Conservation (phyloP, 176 grass and related monocot species). For the Secale cereale region DNA sequence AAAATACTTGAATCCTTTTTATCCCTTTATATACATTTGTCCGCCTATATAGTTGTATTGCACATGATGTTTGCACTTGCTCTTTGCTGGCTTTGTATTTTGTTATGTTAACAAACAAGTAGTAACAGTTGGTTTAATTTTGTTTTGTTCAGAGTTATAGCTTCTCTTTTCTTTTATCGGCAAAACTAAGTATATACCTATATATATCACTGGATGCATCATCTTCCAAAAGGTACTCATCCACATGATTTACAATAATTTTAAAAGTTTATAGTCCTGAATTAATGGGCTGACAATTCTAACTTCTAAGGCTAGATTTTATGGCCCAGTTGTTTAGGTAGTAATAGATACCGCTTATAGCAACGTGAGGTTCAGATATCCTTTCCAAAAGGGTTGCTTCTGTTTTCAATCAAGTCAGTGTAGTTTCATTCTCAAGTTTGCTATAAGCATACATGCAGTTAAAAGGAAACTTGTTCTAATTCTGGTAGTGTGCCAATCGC, state of each 20-base stretch:
- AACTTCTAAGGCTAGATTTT: conserved; percentile 1
- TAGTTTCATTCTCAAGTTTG: not conserved
- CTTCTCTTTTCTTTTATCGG: not conserved
- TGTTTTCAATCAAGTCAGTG: not conserved
- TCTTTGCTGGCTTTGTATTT: not conserved
- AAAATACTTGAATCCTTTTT: not conserved
- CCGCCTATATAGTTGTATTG: not conserved
- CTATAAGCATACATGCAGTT: conserved; percentile 16
- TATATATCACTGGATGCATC: not conserved
- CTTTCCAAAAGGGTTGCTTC: not conserved
- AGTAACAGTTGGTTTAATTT: not conserved
- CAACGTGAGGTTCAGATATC: not conserved
- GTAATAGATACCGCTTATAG: not conserved
- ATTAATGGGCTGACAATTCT: not conserved
- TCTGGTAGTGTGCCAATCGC: conserved; percentile 18
- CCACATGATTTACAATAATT: not conserved
- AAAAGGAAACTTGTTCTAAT: not conserved
- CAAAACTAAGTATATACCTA: not conserved
- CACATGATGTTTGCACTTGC: not conserved
- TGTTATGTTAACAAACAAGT: not conserved
- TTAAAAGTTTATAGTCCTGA: not conserved
- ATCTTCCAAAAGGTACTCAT: not conserved
- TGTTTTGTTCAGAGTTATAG: not conserved
- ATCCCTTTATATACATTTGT: not conserved
- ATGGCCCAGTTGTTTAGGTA: not conserved